Evolutionary conservation across 768 basidiomycete species (phyloP), one percentile per base, ranked within the genome.

Genomic region (Tylopilus intermedius): DNA sequence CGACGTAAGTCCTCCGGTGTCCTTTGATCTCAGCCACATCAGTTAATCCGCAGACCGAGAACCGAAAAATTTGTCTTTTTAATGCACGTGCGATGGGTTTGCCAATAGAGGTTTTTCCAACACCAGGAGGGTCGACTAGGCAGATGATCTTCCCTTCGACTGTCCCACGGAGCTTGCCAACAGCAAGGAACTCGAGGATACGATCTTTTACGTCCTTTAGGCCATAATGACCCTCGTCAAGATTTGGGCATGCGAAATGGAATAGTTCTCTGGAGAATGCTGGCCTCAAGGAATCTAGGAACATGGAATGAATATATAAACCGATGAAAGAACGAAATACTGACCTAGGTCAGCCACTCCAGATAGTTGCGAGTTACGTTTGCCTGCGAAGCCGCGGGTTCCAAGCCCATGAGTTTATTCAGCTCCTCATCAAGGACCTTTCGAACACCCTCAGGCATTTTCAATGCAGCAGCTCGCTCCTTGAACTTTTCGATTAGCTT

Each of bases 11-110:
- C 67, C 96, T 76, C 62, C 96, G 74, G 65, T 99, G 96, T 1
- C 96, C 96, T 72, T 98, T 98, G 65, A 99, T 97, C 78, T 98
- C 96, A 50, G 96, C 96, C 1, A 98, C 94, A 67, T 99, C 96
- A 44, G 92, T 92, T 65, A 99, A 71, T 13, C 96, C 95, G 57
- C 96, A 95, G 4, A 98, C 95, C 8, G 89, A 92, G 73, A 99
- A 96, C 45, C 94, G 80, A 82, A 94, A 98, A 74, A 98, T 98
- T 67, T 92, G 86, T 54, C 95, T 73, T 26, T 87, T 84, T 22
- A 99, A 75, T 4, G 95, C 94, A 14, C 93, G 80, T 0, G 96
- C 87, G 47, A 99, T 96, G 2, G 86, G 90, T 76, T 94, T 94
- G 45, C 94, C 95, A 40, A 98, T 96, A 51, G 84, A 87, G 4